A percentile compares a stretch with the other conserved stretches of the same genome.
phyloP scores from a whole-genome alignment of 768 basidiomycete genomes.

The Scleroderma bovista region DNA sequence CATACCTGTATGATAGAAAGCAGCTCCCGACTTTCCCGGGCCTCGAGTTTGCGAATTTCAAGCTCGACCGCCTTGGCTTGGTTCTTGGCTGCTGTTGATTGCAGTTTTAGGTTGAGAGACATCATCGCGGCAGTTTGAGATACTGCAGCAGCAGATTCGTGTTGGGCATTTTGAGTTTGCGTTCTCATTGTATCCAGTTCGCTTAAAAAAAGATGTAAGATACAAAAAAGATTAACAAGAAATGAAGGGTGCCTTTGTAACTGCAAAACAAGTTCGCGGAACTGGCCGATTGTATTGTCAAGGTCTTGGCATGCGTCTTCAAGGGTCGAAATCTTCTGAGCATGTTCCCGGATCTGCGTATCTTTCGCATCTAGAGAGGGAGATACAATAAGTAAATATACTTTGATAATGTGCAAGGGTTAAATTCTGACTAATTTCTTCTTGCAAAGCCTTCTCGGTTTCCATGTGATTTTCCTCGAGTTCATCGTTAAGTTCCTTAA shows the following conservation, averaged over 20 bases:
- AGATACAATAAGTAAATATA: slow-evolving; percentile 1
- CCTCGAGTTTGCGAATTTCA: slow-evolving; percentile 82
- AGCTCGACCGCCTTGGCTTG: slow-evolving; percentile 87
- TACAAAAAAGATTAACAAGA: background rate
- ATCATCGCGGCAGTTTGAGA: slow-evolving; percentile 91
- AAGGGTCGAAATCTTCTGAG: slow-evolving; percentile 56
- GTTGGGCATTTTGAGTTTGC: slow-evolving; percentile 80
- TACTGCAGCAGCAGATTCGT: slow-evolving; percentile 75
- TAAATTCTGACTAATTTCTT: slow-evolving; percentile 67
- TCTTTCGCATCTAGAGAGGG: slow-evolving; percentile 58
- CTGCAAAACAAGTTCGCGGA: slow-evolving; percentile 84
- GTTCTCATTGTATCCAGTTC: slow-evolving; percentile 81
- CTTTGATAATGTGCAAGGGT: background rate
- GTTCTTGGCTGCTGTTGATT: slow-evolving; percentile 85
- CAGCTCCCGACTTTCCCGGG: slow-evolving; percentile 74
- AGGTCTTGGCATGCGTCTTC: slow-evolving; percentile 82
- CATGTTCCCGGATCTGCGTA: slow-evolving; percentile 58
- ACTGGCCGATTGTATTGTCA: slow-evolving; percentile 84
- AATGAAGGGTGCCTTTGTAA: slow-evolving; percentile 60
- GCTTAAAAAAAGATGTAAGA: slow-evolving; percentile 34
- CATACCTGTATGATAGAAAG: slow-evolving; percentile 76
- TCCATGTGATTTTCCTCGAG: slow-evolving; percentile 95
- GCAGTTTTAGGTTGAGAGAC: slow-evolving; percentile 91
- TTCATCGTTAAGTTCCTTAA: slow-evolving; percentile 95
- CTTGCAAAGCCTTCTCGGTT: slow-evolving; percentile 85